Percentiles rank a stretch among this genome's conserved stretches.
These are phyloP conservation scores for Trichoderma virens DNA, from an alignment of 495 filamentous ascomycete species.

Conservation along the genomic window DNA sequence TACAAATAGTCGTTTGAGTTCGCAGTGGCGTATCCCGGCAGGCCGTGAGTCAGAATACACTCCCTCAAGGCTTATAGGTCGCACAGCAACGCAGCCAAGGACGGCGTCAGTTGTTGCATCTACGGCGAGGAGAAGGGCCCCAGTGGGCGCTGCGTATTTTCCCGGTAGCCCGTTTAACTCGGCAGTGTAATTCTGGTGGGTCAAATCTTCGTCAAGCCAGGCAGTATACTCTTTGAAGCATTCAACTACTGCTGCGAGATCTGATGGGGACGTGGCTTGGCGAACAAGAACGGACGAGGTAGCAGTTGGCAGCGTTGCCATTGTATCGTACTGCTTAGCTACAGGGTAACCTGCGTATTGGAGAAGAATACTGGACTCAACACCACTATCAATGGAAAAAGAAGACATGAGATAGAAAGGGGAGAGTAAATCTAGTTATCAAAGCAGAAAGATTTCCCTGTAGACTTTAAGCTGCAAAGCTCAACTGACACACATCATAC, in stretches of 20 bases:
- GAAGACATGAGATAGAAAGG: no score
- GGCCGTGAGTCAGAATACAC: conserved; percentile 11
- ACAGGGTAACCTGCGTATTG: no score
- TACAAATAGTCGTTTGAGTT: conserved; percentile 55
- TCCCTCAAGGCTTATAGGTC: conserved; percentile 15
- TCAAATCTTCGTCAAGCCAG: conserved; percentile 47
- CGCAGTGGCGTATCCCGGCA: conserved; percentile 32
- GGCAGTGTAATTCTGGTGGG: conserved; percentile 47
- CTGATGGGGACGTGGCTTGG: conserved; percentile 26
- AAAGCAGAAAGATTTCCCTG: no score
- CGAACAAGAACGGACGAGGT: conserved; percentile 18
- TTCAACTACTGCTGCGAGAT: conserved; percentile 24
- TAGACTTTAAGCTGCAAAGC: no score
- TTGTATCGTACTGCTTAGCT: background rate
- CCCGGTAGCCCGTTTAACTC: conserved; percentile 49
- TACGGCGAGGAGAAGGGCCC: conserved; percentile 41
- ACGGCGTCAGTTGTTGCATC: conserved; percentile 16
- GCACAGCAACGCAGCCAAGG: conserved; percentile 46
- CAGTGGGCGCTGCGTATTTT: conserved; percentile 40
- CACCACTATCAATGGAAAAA: no score
- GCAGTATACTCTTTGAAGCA: conserved; percentile 49
- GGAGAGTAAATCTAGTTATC: no score
- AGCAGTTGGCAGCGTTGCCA: background rate
- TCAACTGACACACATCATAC: no score
- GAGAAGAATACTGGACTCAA: no score